Base-by-base conservation (phyloP, 2,329 filamentous ascomycete species). In the Fusarium ambrosium region DNA sequence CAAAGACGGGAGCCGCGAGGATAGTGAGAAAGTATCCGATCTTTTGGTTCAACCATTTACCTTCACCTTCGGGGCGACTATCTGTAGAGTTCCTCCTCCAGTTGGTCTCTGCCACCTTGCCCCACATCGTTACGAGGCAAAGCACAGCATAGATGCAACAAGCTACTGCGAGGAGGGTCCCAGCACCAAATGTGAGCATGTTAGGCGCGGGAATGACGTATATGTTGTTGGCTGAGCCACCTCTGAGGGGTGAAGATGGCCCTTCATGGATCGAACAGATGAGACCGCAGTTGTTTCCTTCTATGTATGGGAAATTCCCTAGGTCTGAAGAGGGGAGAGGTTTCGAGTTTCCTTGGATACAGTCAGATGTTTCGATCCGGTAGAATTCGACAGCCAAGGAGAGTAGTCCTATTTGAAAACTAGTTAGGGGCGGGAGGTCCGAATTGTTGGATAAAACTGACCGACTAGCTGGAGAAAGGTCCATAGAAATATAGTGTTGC, bases 401-500 rank as follows among this genome's bases (percentile, higher is more conserved):
- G 20, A 92, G 69, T 1, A 92, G 81, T 0, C 91, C 89, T 89
- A 2, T 27, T 27, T 27, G 14, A 8, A 9, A 53, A 36, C 62
- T 37, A 5, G 1, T 14, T 2, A 9, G n/a, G 6, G 11, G 2
- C 4, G 7, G 13, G 20, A 5, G 24, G 4, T 27, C 24, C 24
- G 24, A 27, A 27, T 27, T 27, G 24, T 27, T 27, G 24, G 24
- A 27, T 27, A 27, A 2, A 14, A 53, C 86, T 81, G 68, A 88
- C 90, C 91, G 27, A 89, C 86, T 14, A 93, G 84, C 32, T 93
- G 81, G 3, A 93, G 82, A 5, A 86, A 85, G 0, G 90, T 91
- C 91, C 92, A 93, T 1, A 92, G 37, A 74, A 93, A 93, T 64
- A 93, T 92, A 53, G 89, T 87, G 71, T 92, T 92, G 39, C 91